Conservation (phyloP, 2,329 filamentous ascomycete species). For the Xylariaceae sp. region DNA sequence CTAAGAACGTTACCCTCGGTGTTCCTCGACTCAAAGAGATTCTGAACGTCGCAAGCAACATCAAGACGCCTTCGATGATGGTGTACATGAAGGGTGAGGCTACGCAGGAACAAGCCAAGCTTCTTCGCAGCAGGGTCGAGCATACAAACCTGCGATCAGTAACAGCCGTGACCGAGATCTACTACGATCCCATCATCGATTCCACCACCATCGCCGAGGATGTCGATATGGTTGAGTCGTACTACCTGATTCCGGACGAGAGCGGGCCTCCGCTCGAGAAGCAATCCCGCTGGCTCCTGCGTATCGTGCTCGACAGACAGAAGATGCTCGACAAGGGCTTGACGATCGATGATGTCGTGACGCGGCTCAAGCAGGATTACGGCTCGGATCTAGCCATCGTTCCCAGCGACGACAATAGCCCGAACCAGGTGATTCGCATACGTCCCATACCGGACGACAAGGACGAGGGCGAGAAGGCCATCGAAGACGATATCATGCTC, state of each 20-base stretch:
- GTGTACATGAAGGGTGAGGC: slow-evolving; percentile 69
- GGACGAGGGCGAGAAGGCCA: slow-evolving; percentile 55
- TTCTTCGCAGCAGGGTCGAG: slow-evolving; percentile 82
- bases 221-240: slow-evolving; percentile 90
- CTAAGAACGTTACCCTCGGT: slow-evolving; percentile 99
- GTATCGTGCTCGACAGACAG: slow-evolving; percentile 86
- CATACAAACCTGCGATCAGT: slow-evolving; percentile 91
- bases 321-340: slow-evolving; percentile 94
- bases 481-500: slow-evolving; percentile 86
- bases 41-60: slow-evolving; percentile 93
- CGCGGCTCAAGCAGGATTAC: slow-evolving; percentile 85
- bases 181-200: slow-evolving; percentile 90
- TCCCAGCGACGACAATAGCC: slow-evolving; percentile 96
- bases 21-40: slow-evolving; percentile 99
- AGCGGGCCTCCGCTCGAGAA: slow-evolving; percentile 54
- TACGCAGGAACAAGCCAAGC: slow-evolving; percentile 76
- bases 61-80: slow-evolving; percentile 97
- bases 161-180: slow-evolving; percentile 88
- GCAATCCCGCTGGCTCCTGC: slow-evolving; percentile 92
- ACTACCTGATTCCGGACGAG: slow-evolving; percentile 90
- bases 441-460: slow-evolving; percentile 71
- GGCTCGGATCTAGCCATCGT: slow-evolving; percentile 81
- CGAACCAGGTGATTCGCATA: slow-evolving; percentile 89
- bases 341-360: slow-evolving; percentile 83
- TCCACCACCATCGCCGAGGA: slow-evolving; percentile 83